These are phyloP conservation scores for Chaetoceros tenuissimus DNA, from an alignment of 108 stramenopile species.

Conservation along the genomic window DNA sequence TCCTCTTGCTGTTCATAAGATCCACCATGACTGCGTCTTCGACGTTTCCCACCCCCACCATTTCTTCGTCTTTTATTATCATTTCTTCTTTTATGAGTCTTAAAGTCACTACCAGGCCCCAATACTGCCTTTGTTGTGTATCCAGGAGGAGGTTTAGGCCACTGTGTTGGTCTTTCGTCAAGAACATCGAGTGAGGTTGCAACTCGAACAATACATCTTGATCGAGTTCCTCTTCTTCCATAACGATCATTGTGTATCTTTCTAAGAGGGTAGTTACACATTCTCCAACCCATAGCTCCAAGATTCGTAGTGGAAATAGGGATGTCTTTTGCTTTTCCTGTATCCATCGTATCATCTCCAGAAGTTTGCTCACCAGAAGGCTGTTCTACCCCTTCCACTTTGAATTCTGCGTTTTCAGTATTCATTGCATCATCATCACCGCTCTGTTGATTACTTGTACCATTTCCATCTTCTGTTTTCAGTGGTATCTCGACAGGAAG, in stretches of 20 bases:
- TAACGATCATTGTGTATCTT: constrained; percentile 69
- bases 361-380: too few species aligned
- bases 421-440: constrained; percentile 3
- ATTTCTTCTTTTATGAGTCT: constrained; percentile 1
- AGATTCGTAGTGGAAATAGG: constrained; percentile 31
- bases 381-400: background rate
- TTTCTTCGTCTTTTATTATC: constrained; percentile 8
- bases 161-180: constrained; percentile 54
- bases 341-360: too few species aligned
- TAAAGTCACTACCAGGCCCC: constrained; percentile 57
- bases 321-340: constrained; percentile 2
- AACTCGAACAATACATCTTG: constrained; percentile 52
- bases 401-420: background rate
- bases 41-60: constrained; percentile 14
- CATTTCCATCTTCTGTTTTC: background rate
- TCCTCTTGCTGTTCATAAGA: too few species aligned
- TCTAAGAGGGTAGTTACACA: constrained; percentile 56
- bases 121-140: constrained; percentile 59
- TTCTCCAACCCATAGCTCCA: constrained; percentile 67
- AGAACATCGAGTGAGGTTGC: constrained; percentile 65
- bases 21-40: constrained; percentile 13
- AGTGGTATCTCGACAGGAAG: background rate
- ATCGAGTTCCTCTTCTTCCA: constrained; percentile 57
- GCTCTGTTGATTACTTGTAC: background rate
- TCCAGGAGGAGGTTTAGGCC: constrained; percentile 70